A percentile compares a stretch with the other conserved stretches of the same genome.
Conservation (phyloP, 1,284 basidiomycete genomes). For the Grifola frondosa region DNA sequence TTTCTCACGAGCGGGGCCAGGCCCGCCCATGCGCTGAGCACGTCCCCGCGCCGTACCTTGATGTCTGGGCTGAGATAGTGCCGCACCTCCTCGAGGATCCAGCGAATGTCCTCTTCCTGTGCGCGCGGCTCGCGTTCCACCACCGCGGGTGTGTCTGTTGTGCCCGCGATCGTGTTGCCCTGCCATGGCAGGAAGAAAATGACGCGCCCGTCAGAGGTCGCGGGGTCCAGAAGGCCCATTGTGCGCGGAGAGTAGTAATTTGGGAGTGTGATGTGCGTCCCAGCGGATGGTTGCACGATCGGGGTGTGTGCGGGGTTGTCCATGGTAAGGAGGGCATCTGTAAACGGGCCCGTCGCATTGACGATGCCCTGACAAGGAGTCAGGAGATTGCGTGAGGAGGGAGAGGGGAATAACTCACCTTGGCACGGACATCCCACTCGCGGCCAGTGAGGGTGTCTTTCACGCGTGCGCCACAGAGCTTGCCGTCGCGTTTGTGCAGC, state of each 20-base stretch:
- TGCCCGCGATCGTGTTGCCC: conserved; percentile 96
- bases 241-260: conserved; percentile 95
- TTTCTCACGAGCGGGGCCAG: conserved; percentile 89
- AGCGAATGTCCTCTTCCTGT: conserved; percentile 92
- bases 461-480: conserved; percentile 77
- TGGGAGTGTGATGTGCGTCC: conserved; percentile 95
- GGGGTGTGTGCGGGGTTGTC: conserved; percentile 82
- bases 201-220: conserved; percentile 94
- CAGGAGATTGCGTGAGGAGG: conserved; percentile 1
- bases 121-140: conserved; percentile 84
- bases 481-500: conserved; percentile 74
- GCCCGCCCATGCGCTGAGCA: conserved; percentile 95
- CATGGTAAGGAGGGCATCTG: conserved; percentile 84
- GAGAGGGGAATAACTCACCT: conserved; percentile 42
- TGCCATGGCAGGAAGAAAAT: conserved; percentile 99
- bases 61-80: conserved; percentile 91
- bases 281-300: conserved; percentile 91
- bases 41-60: conserved; percentile 93
- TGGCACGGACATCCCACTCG: conserved; percentile 82
- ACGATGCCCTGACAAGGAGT: conserved; percentile 76
- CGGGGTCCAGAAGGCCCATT: conserved; percentile 95
- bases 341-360: conserved; percentile 96
- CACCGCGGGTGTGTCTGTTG: conserved; percentile 84
- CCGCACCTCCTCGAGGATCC: conserved; percentile 92
- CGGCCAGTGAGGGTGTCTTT: conserved; percentile 85